phyloP scores from a whole-genome alignment of 106 monocot species.

The Triglochin maritima region DNA sequence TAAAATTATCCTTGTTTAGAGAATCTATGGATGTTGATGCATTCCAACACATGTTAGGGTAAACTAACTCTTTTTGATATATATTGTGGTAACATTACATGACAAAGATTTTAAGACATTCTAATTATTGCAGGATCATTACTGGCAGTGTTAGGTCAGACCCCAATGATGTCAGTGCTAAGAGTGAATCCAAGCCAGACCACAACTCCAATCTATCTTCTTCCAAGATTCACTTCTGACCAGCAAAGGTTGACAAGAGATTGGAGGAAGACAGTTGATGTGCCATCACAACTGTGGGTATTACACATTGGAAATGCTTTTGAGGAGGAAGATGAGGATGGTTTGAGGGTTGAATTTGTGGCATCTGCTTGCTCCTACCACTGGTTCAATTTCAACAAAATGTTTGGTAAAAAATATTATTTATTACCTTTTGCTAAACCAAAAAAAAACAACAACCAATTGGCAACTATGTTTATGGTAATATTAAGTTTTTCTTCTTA shows the following conservation, averaged over 20 bases:
- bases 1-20: no score
- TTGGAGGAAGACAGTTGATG: constrained; percentile 59
- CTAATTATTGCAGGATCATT: constrained; percentile 37
- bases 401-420: constrained; percentile 91
- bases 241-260: constrained; percentile 11
- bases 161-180: constrained; percentile 76
- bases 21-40: no score
- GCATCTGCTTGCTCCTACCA: constrained; percentile 66
- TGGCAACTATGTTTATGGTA: no score
- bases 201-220: constrained; percentile 55
- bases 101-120: not conserved
- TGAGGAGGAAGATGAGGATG: constrained; percentile 28
- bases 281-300: constrained; percentile 54
- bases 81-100: not conserved
- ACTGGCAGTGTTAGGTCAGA: constrained; percentile 44
- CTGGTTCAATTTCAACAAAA: constrained; percentile 74
- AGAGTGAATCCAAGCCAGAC: constrained; percentile 45
- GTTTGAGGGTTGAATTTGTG: constrained; percentile 33
- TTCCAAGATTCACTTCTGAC: constrained; percentile 44
- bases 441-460: no score
- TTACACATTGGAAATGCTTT: constrained; percentile 60
- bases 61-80: no score
- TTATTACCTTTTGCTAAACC: no score
- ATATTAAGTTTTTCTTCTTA: no score
- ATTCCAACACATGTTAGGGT: no score